These are phyloP conservation scores for Backusella morwellensis DNA, from an alignment of 192 early-diverging fungal species.

Conservation along the genomic window DNA sequence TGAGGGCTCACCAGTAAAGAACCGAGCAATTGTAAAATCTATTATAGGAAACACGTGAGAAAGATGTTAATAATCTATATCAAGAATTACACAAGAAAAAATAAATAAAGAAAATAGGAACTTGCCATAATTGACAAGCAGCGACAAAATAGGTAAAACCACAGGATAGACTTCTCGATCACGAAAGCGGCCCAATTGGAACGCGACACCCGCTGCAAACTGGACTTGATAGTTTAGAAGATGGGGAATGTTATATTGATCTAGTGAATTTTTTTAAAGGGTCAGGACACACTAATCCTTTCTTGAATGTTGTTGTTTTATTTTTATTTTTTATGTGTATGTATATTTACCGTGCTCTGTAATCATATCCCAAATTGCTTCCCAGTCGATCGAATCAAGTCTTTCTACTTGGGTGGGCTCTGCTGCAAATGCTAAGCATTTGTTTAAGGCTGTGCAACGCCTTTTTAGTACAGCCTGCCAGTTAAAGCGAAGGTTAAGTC, in stretches of 20 bases:
- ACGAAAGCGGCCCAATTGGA: constrained; percentile 23
- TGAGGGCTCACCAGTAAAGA: constrained; percentile 5
- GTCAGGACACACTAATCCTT: neutral
- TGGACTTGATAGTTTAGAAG: constrained; percentile 31
- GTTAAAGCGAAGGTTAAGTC: constrained; percentile 13
- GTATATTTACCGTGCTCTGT: constrained; percentile 37
- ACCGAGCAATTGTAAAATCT: constrained; percentile 29
- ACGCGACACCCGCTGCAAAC: constrained; percentile 25
- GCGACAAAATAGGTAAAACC: constrained; percentile 32
- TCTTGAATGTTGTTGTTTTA: neutral
- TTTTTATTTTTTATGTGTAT: neutral
- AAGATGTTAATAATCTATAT: constrained; percentile 3
- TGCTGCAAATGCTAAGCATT: constrained; percentile 14
- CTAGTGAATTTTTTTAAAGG: constrained; percentile 14
- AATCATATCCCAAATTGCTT: constrained; percentile 41
- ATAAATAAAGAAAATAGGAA: neutral
- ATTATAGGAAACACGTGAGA: constrained; percentile 1
- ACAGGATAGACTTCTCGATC: constrained; percentile 25
- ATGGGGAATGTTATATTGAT: constrained; percentile 33
- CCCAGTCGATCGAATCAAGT: constrained; percentile 27
- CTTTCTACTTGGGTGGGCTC: neutral
- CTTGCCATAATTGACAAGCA: constrained; percentile 38
- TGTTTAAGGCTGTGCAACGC: constrained; percentile 24
- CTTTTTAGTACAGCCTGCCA: constrained; percentile 26
- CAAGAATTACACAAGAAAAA: neutral